Conservation (phyloP, 2,329 filamentous ascomycete genomes). For the Colletotrichum sp. region DNA sequence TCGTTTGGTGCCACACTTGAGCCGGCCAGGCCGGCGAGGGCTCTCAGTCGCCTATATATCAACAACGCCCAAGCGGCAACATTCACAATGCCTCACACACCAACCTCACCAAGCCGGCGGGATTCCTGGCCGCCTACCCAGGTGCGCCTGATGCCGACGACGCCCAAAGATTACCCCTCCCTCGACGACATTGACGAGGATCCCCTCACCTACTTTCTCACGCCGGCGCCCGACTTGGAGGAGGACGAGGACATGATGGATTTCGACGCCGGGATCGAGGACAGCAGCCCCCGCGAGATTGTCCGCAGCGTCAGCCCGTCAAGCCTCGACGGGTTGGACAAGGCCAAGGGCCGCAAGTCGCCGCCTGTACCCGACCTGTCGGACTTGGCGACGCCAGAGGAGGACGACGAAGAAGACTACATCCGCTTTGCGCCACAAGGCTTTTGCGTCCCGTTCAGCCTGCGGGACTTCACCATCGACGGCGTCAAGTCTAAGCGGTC, state of each 20-base stretch:
- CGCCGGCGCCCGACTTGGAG: slow-evolving; percentile 49
- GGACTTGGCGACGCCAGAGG: slow-evolving; percentile 46
- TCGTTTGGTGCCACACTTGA: slow-evolving; percentile 18
- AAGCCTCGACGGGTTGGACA: slow-evolving; percentile 56
- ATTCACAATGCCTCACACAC: slow-evolving; percentile 35
- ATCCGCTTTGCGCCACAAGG: slow-evolving; percentile 50
- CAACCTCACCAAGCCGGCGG: slow-evolving; percentile 37
- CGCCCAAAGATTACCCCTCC: slow-evolving; percentile 47
- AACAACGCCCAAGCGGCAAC: not conserved
- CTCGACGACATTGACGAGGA: slow-evolving; percentile 58
- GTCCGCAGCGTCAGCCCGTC: slow-evolving; percentile 64
- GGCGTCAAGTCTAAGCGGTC: slow-evolving; percentile 31
- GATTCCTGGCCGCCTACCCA: slow-evolving; percentile 61
- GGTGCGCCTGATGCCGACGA: slow-evolving; percentile 48
- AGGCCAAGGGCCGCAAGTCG: slow-evolving; percentile 40
- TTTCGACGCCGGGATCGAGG: slow-evolving; percentile 64
- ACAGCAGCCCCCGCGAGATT: slow-evolving; percentile 48
- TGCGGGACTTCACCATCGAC: slow-evolving; percentile 48
- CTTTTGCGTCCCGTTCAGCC: slow-evolving; percentile 43
- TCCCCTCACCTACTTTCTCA: slow-evolving; percentile 62
- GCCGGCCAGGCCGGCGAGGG: slow-evolving; percentile 23
- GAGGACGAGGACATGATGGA: slow-evolving; percentile 52
- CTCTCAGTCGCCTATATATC: not conserved
- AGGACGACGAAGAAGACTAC: slow-evolving; percentile 57
- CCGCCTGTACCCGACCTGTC: slow-evolving; percentile 40